Percentiles rank a stretch among this genome's conserved stretches.
Conservation (phyloP, 2,329 filamentous ascomycete species). For the Didymella sp. region DNA sequence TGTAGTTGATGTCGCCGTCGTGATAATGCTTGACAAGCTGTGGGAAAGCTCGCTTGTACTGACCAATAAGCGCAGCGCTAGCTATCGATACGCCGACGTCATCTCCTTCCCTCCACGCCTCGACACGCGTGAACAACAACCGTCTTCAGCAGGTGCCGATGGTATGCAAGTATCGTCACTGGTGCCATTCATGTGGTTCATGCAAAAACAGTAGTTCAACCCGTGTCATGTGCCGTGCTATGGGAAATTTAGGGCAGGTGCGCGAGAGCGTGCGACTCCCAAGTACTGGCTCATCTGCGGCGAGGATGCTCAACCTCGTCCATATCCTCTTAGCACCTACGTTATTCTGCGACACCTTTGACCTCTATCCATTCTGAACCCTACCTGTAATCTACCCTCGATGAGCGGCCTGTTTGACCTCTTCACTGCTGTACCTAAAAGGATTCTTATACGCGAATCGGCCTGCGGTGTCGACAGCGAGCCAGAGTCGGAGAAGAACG, state of each 20-base stretch:
- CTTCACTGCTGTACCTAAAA: not conserved
- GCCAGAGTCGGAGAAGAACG: not conserved
- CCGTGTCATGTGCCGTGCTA: not conserved
- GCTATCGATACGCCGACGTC: slow-evolving; percentile 11
- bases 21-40: slow-evolving; percentile 27
- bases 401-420: not conserved
- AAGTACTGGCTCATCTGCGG: not conserved
- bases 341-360: not conserved
- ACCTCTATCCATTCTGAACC: not conserved
- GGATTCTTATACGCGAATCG: not conserved
- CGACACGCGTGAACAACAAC: not conserved
- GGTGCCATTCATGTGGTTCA: no score
- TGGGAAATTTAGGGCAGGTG: not conserved
- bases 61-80: slow-evolving; percentile 6
- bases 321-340: not conserved
- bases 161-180: no score
- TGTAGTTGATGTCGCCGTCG: slow-evolving; percentile 30
- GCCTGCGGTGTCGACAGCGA: not conserved
- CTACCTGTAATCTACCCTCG: not conserved
- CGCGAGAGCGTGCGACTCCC: not conserved
- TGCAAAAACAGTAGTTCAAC: no score
- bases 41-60: slow-evolving; percentile 25
- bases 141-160: no score
- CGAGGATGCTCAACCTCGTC: not conserved
- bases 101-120: not conserved